phyloP scores from a whole-genome alignment of 2,329 filamentous ascomycete genomes.

The Claviceps monticola region DNA sequence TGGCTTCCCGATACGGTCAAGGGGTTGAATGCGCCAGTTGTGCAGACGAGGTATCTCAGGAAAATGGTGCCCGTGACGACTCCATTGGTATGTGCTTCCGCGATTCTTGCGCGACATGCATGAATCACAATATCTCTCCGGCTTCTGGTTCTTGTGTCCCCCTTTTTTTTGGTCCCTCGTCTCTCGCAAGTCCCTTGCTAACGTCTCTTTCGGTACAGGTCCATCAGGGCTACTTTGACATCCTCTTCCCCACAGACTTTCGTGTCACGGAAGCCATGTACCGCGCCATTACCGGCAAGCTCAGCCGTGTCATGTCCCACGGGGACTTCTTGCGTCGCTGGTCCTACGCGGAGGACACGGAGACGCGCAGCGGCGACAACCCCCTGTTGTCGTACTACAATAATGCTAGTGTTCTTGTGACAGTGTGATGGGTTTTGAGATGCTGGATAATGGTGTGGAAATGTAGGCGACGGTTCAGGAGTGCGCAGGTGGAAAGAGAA shows the following conservation, averaged over 20 bases:
- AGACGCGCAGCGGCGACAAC: conserved; percentile 84
- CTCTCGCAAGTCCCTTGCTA: neutral
- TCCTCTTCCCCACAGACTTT: conserved; percentile 96
- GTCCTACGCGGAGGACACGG: conserved; percentile 82
- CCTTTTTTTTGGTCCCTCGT: neutral
- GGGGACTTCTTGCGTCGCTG: conserved; percentile 83
- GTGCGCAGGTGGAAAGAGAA: neutral
- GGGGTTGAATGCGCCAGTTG: conserved; percentile 84
- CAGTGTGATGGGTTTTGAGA: conserved; percentile 38
- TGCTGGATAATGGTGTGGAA: neutral
- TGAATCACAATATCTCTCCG: no score
- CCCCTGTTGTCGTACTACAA: conserved; percentile 86
- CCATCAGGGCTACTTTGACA: conserved; percentile 97
- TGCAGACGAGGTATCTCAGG: conserved; percentile 84
- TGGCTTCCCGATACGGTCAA: conserved; percentile 67
- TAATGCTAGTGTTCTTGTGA: conserved; percentile 87
- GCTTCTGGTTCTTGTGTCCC: no score
- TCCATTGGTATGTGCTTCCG: conserved; percentile 49
- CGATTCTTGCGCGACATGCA: no score
- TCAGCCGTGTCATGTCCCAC: conserved; percentile 74
- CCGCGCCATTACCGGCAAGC: conserved; percentile 78
- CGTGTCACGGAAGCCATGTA: conserved; percentile 83
- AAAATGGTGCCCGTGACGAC: conserved; percentile 81
- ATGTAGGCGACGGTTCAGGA: neutral
- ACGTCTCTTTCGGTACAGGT: conserved; percentile 38